Base-by-base conservation (phyloP, 495 filamentous ascomycete genomes). In the Aspergillus bertholletiae region DNA sequence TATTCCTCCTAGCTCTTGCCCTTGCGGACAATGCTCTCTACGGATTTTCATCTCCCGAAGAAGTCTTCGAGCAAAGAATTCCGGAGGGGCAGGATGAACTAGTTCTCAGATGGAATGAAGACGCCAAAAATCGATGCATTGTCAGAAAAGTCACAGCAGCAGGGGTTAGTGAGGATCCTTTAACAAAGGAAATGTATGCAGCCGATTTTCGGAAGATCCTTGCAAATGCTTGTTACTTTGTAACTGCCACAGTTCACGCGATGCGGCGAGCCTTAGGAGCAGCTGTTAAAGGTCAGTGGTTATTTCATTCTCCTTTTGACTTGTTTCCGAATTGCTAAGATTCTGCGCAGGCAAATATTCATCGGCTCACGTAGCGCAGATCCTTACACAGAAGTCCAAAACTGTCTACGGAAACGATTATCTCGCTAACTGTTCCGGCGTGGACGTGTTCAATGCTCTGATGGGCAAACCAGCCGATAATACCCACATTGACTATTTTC, bases 401-500 rank as follows among this genome's bases (percentile, higher is more conserved):
- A 12, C 51, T 35, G 44, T 54, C 18, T 47, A 47, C 13, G 30
- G 43, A 1, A 27, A 47, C 7, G 32, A 47, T 26, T 54, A 54
- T 22, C 28, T 54, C 9, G 51, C 23, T 8, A 34, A 46, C 17
- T 46, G 39, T 20, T 54, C 40, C 40, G 13, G 40, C 15, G 43
- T 54, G 3, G 43, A 47, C 27, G 43, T 39, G 15, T 5, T 54
- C 41, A 47, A 54, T 30, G 27, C 28, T 9, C 18, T 47, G 27
- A 46, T 8, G 30, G 43, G 51, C 20, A 37, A 30, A 40, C 18
- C 18, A 5, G 7, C 44, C 1, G 43, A 54, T 40, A 17, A 46
- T 39, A 54, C 51, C 40, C 51, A 54, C 28, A 30, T 54, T 18
- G 51, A 54, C 3, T 54, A 54, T 40, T 54, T 54, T 28, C 51